These are phyloP conservation scores for Staphylotrichum longicolle DNA, from an alignment of 495 filamentous ascomycete genomes.

Conservation along the genomic window DNA sequence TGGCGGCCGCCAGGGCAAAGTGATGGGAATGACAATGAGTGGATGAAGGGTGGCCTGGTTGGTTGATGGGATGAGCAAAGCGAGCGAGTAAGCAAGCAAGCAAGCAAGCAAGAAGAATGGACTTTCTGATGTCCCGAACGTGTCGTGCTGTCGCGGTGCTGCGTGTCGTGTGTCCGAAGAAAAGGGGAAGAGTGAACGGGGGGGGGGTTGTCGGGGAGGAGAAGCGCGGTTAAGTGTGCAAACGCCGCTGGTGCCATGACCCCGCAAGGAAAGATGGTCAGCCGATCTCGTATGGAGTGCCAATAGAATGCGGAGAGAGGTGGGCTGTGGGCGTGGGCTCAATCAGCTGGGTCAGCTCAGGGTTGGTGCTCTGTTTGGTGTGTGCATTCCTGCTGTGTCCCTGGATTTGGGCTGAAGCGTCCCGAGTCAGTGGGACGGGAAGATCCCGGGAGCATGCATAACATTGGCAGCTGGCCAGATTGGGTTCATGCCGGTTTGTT, in stretches of 20 bases:
- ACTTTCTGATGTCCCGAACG: background rate
- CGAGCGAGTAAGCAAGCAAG: background rate
- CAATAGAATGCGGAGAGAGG: no score
- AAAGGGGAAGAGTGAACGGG: background rate
- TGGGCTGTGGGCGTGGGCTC: conserved; percentile 1
- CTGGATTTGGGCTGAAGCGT: background rate
- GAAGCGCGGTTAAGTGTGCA: no score
- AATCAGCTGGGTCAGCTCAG: background rate
- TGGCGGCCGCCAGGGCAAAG: background rate
- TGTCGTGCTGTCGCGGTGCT: background rate
- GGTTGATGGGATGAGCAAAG: background rate
- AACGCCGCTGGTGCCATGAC: no score
- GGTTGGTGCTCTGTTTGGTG: background rate
- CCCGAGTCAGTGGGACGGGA: conserved; percentile 6
- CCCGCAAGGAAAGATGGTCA: no score
- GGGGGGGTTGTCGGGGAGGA: no score
- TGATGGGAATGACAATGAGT: conserved; percentile 19
- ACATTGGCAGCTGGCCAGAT: background rate
- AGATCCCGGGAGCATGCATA: conserved; percentile 16
- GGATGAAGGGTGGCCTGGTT: background rate
- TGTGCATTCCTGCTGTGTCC: background rate
- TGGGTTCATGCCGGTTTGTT: background rate
- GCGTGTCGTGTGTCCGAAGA: background rate
- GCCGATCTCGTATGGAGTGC: no score
- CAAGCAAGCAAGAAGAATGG: conserved; percentile 6